Evolutionary conservation across 2,329 filamentous ascomycete genomes (phyloP), one percentile per base, ranked within the genome.

Genomic region (Aspergillus sp.): DNA sequence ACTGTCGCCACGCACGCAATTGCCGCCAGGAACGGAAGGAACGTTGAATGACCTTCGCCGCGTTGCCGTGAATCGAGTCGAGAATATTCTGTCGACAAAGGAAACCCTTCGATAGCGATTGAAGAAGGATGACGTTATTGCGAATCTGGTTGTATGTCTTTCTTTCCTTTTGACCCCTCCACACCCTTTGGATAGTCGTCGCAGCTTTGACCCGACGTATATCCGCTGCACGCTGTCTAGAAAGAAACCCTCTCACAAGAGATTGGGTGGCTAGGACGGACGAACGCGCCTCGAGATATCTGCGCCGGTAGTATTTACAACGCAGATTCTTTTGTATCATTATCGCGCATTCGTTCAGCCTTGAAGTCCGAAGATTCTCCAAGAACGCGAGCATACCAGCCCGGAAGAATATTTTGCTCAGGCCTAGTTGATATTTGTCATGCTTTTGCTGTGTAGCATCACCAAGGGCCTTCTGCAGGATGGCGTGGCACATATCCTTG

Each of bases 401-500:
- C 59, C 95, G 89, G 86, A 99, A 99, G 80, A 99, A 99, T 72
- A 99, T 97, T 80, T 99, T 99, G 52, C 93, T 98, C 64, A 98
- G 81, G 78, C 95, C 95, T 63, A 99, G 85, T 78, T 99, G 95
- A 72, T 98, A 99, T 77, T 96, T 99, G 79, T 98, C 95, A 53
- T 88, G 78, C 48, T 88, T 89, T 66, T 89, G 85, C 58, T 85
- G 86, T 43, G 83, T 90, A 65, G 86, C 87, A 60, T 89, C 87
- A 56, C 91, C 93, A 30, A 99, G 82, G 1, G 93, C 95, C 76
- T 93, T 95, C 58, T 85, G 88, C 62, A 99, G 78, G 68, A 99
- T 99, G 18, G 89, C 89, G 73, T 96, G 91, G 45, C 93, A 95
- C 90, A 99, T 96, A 57, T 93, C 83, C 52, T 91, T 86, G 65